Base-by-base conservation (phyloP, 169 alveolate species). In the Eimeria falciformis region DNA sequence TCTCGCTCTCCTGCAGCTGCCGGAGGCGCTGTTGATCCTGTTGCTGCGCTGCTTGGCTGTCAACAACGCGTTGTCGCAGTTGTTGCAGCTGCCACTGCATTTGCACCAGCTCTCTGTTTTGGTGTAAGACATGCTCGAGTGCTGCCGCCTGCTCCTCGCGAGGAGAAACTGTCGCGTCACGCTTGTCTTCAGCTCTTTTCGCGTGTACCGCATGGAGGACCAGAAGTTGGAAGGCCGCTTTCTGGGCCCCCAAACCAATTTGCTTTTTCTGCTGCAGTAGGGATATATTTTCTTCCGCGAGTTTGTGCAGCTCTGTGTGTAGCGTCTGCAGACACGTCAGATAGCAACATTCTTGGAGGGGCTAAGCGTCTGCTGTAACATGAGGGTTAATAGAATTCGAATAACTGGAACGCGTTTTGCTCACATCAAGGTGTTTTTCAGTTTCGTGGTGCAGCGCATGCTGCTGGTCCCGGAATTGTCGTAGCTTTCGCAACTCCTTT, bases 11-110 rank as follows among this genome's bases (percentile, higher is more conserved):
- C 29, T 62, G 73, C 25, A 62, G 73, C 46, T 62, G 37, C 7
- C 17, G 73, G 11, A 62, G 73, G 37, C 73, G 73, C 73, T 62
- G 73, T n/a, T 62, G 33, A n/a, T 2, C 73, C n/a, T 12, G 37
- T n/a, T 62, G 73, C 29, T 62, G 73, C 17, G n/a, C n/a, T 14
- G 73, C 29, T 9, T n/a, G 73, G 73, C 11, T 62, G n/a, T 14
- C 73, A n/a, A n/a, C n/a, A 6, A 62, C 73, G 37, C 29, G n/a
- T 29, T 62, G 73, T 29, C 73, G 73, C 25, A 62, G 73, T 29
- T 62, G 73, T 29, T 62, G 73, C 73, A 62, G 25, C 25, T 62
- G 73, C 73, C 73, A 62, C 73, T 62, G 73, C 73, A 62, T 62
- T n/a, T 62, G 73, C 73, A 18, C 37, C 5, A 62, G 73, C 73